Evolutionary conservation across 805 yeast species (phyloP).

Genomic region (Jamesozyma hellenica): DNA sequence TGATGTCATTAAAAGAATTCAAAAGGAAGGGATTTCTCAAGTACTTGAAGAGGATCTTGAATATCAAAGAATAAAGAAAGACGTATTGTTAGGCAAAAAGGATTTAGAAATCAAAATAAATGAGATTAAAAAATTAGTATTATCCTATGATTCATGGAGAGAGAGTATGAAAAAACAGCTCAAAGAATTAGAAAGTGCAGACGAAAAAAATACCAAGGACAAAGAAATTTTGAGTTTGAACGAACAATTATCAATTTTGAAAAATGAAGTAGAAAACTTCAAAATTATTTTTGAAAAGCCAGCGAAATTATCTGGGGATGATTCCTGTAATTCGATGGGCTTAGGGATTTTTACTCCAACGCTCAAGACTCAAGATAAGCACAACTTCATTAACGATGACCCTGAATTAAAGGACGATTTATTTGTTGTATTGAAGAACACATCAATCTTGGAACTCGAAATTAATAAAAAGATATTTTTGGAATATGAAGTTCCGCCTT

Average conservation of each 20-base stretch:
- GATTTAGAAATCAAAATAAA: not conserved
- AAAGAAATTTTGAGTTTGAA: not conserved
- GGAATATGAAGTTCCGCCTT: not conserved
- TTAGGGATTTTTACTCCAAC: slow-evolving; percentile 1
- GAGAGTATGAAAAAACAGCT: not conserved
- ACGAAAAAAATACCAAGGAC: no score
- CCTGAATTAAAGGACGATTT: not conserved
- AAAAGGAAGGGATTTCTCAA: not conserved
- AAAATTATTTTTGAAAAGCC: not conserved
- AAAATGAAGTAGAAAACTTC: not conserved
- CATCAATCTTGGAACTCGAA: not conserved
- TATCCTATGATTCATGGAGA: not conserved
- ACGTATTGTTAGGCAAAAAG: not conserved
- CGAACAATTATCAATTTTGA: not conserved
- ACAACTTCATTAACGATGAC: not conserved
- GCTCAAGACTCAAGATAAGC: not conserved
- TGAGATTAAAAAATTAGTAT: not conserved
- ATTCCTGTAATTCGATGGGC: not conserved
- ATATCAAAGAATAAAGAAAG: slow-evolving; percentile 34
- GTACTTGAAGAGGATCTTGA: slow-evolving; percentile 4
- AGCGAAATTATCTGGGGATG: not conserved
- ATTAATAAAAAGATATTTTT: not conserved
- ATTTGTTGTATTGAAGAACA: not conserved
- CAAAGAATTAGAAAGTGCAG: not conserved
- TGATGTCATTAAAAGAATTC: slow-evolving; percentile 25